phyloP scores from a whole-genome alignment of 2,329 filamentous ascomycete species.

The Phoma sp. region DNA sequence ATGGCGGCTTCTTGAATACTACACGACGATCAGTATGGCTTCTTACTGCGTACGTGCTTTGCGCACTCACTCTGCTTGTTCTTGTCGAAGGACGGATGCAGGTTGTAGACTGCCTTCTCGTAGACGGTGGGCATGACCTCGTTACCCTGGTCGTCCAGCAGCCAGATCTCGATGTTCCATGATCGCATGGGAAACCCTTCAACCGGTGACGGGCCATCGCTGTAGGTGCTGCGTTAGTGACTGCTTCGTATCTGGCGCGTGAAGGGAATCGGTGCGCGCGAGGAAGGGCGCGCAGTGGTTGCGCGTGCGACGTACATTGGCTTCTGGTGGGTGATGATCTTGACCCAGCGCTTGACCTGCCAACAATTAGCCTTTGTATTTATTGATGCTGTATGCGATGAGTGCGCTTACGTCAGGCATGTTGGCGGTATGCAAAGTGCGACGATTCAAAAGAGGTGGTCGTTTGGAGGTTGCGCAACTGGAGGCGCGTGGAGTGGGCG shows the following conservation, averaged over 20 bases:
- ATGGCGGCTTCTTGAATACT: slow-evolving; percentile 81
- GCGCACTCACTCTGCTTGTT: slow-evolving; percentile 74
- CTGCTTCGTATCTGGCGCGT: slow-evolving; percentile 16
- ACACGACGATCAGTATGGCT: slow-evolving; percentile 4
- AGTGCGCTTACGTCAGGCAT: slow-evolving; percentile 55
- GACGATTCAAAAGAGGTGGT: background rate
- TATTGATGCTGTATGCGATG: background rate
- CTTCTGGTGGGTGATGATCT: slow-evolving; percentile 90
- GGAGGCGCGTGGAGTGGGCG: slow-evolving; percentile 23
- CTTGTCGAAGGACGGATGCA: slow-evolving; percentile 93
- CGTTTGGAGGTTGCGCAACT: slow-evolving; percentile 20
- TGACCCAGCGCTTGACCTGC: slow-evolving; percentile 83
- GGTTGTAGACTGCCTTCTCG: slow-evolving; percentile 89
- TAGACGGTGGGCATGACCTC: slow-evolving; percentile 84
- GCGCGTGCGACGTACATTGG: slow-evolving; percentile 72
- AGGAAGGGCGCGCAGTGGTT: slow-evolving; percentile 18
- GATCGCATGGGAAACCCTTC: slow-evolving; percentile 91
- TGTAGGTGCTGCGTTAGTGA: slow-evolving; percentile 46
- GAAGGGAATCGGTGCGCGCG: background rate
- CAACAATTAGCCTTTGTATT: slow-evolving; percentile 18
- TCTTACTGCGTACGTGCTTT: background rate
- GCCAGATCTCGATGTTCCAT: slow-evolving; percentile 87
- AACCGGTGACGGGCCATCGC: slow-evolving; percentile 79
- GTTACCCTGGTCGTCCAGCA: slow-evolving; percentile 86
- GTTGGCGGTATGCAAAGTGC: slow-evolving; percentile 28